Conservation (phyloP, 306 rosid genomes). For the Sindora glabra region DNA sequence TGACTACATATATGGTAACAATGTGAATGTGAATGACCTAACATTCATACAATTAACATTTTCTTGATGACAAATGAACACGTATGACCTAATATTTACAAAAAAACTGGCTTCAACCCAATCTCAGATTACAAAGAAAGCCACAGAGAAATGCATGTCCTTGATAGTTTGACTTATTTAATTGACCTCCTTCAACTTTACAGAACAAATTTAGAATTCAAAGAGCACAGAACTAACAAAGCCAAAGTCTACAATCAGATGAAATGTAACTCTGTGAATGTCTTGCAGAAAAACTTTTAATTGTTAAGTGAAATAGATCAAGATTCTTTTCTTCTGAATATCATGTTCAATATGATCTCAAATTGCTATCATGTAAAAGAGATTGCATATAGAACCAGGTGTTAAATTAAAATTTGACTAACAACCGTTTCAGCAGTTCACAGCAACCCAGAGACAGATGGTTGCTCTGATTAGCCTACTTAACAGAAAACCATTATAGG, state of each 20-base stretch:
- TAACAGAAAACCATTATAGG: not conserved
- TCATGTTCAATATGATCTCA: not conserved
- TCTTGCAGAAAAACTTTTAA: not conserved
- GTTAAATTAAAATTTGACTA: not conserved
- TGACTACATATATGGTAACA: too few species aligned
- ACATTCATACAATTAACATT: too few species aligned
- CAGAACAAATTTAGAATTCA: slow-evolving; percentile 2
- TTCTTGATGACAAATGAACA: too few species aligned
- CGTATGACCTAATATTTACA: not conserved
- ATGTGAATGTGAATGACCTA: too few species aligned
- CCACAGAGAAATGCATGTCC: not conserved
- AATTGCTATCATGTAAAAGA: not conserved
- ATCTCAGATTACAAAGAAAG: not conserved
- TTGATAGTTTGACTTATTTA: not conserved
- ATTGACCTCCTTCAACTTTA: not conserved
- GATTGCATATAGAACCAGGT: not conserved
- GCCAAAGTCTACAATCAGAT: not conserved
- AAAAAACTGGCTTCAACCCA: not conserved
- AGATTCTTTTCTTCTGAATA: not conserved
- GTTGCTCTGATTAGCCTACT: not conserved
- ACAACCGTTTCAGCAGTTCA: not conserved
- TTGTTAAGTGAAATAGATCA: slow-evolving; percentile 3
- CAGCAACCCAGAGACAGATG: not conserved
- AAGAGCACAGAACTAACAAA: not conserved
- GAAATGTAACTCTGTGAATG: slow-evolving; percentile 9